A percentile compares a stretch with the other conserved stretches of the same genome.
These are phyloP conservation scores for Epithemia pelagica DNA, from an alignment of 108 stramenopile species.

Conservation along the genomic window DNA sequence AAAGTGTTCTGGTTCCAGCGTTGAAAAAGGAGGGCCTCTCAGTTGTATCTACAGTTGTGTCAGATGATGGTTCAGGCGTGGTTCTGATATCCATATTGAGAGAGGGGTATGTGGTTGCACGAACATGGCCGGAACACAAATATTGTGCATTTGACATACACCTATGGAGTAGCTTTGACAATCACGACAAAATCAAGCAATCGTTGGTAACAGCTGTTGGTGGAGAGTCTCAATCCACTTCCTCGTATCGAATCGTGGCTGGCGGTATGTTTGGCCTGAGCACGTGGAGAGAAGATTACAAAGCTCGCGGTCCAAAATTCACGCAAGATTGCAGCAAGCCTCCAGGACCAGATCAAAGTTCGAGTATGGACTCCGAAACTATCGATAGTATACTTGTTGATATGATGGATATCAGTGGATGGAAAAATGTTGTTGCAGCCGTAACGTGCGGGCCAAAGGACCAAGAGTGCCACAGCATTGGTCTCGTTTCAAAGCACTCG, in stretches of 20 bases:
- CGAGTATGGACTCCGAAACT: background rate
- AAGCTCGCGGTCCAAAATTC: slow-evolving; percentile 50
- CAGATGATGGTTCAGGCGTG: slow-evolving; percentile 21
- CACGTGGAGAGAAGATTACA: slow-evolving; percentile 74
- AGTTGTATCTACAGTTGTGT: slow-evolving; percentile 14
- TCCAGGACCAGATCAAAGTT: background rate
- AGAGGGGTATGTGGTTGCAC: slow-evolving; percentile 60
- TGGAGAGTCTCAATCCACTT: slow-evolving; percentile 10
- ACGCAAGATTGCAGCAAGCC: slow-evolving; percentile 3
- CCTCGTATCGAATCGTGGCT: slow-evolving; percentile 54
- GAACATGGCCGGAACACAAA: slow-evolving; percentile 40
- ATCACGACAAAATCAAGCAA: slow-evolving; percentile 21
- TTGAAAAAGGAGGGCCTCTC: slow-evolving; percentile 35
- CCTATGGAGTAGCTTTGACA: slow-evolving; percentile 39
- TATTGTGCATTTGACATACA: slow-evolving; percentile 68
- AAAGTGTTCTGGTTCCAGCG: slow-evolving; percentile 18
- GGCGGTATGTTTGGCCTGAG: slow-evolving; percentile 77
- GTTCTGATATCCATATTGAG: slow-evolving; percentile 25
- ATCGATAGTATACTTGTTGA: slow-evolving; percentile 7
- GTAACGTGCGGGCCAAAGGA: slow-evolving; percentile 19
- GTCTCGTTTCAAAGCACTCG: slow-evolving; percentile 1
- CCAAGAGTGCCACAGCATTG: slow-evolving; percentile 7
- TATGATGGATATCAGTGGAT: slow-evolving; percentile 5
- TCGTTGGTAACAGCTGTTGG: slow-evolving; percentile 31
- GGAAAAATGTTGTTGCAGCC: slow-evolving; percentile 5